Evolutionary conservation across 306 rosid genomes (phyloP).

Genomic region (Lablab purpureus): DNA sequence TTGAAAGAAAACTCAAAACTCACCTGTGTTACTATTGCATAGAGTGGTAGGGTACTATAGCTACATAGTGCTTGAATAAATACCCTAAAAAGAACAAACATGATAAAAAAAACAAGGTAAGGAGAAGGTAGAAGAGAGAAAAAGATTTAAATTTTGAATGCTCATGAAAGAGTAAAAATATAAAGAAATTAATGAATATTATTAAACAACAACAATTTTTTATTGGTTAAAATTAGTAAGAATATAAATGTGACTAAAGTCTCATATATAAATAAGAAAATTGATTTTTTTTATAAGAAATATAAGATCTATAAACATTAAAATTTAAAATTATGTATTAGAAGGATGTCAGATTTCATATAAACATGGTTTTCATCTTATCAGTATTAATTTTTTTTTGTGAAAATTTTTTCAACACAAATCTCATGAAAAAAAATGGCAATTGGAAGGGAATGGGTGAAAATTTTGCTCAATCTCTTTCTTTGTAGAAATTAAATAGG

Average conservation of each 20-base stretch:
- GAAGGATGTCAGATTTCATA: no score
- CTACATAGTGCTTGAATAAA: conserved; percentile 81
- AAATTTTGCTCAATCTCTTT: neutral
- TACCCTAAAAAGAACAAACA: conserved; percentile 51
- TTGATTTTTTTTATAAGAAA: no score
- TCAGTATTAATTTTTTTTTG: no score
- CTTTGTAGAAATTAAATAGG: neutral
- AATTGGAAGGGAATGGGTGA: neutral
- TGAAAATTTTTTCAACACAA: no score
- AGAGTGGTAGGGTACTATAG: conserved; percentile 87
- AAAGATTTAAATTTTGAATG: neutral
- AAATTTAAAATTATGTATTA: no score
- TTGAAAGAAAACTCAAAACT: conserved; percentile 30
- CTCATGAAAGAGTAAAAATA: neutral
- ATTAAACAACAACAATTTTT: neutral
- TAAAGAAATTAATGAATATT: neutral
- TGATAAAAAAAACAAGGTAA: neutral
- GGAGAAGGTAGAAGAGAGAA: neutral
- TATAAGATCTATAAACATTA: no score
- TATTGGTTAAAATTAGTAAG: no score
- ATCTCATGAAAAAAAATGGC: neutral
- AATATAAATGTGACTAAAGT: no score
- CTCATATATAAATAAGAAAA: no score
- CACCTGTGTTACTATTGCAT: conserved; percentile 90
- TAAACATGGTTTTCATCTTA: no score